Evolutionary conservation across 2,329 filamentous ascomycete genomes (phyloP).

Genomic region (Trichoderma guizhouense): DNA sequence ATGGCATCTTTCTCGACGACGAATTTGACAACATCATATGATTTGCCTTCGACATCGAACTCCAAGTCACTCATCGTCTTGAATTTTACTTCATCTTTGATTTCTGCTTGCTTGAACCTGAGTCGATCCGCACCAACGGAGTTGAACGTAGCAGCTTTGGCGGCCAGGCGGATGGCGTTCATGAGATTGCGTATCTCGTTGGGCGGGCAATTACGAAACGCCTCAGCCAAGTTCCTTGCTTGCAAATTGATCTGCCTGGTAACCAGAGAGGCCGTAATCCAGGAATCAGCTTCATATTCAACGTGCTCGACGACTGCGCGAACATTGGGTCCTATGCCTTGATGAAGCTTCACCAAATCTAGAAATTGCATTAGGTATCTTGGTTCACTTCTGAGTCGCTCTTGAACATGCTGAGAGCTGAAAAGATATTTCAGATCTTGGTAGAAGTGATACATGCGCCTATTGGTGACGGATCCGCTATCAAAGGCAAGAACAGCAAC

Average conservation of each 20-base stretch:
- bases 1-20: slow-evolving; percentile 85
- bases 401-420: slow-evolving; percentile 81
- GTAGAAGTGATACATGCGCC: slow-evolving; percentile 97
- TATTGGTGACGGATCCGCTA: slow-evolving; percentile 88
- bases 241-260: slow-evolving; percentile 93
- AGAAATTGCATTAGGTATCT: slow-evolving; percentile 92
- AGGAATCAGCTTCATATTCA: slow-evolving; percentile 96
- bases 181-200: slow-evolving; percentile 65
- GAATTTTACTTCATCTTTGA: slow-evolving; percentile 82
- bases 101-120: slow-evolving; percentile 81
- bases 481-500: slow-evolving; percentile 89
- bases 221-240: slow-evolving; percentile 82
- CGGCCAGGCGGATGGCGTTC: slow-evolving; percentile 68
- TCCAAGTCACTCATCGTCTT: slow-evolving; percentile 75
- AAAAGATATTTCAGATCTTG: slow-evolving; percentile 90
- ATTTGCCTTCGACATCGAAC: slow-evolving; percentile 60
- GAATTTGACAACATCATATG: slow-evolving; percentile 76
- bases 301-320: slow-evolving; percentile 91
- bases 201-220: slow-evolving; percentile 69
- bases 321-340: slow-evolving; percentile 93
- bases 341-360: slow-evolving; percentile 91
- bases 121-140: slow-evolving; percentile 84
- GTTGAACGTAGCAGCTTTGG: slow-evolving; percentile 82
- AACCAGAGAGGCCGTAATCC: slow-evolving; percentile 93
- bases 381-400: slow-evolving; percentile 75